Base-by-base conservation (phyloP, 1,284 basidiomycete species). In the Pterula multifida region DNA sequence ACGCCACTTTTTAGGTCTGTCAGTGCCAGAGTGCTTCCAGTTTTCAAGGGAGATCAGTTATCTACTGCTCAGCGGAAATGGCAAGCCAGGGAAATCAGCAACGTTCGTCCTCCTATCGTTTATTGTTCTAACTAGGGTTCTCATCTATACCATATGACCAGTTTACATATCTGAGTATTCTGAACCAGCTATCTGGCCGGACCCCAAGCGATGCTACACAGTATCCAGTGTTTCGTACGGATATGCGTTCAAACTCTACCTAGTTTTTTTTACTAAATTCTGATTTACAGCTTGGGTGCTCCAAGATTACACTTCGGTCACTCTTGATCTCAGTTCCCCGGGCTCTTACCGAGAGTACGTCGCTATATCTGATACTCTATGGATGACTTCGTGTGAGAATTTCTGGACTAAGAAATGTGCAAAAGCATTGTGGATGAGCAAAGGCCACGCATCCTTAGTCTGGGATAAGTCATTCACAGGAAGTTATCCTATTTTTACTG, bases 161-260 rank as follows among this genome's bases (percentile, higher is more conserved):
- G 90, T 92, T 90, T 65, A 85, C 87, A 0, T 93, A 93, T 62
- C 64, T 93, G 42, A 85, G 86, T 55, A 79, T 94, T 52, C 68
- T 94, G 48, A 94, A 94, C 56, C 90, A 94, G 62, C 76, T 89
- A 21, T 92, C 90, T 1, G 90, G 90, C 46, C 74, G 90, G n/a
- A 94, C 90, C 1, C 90, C 90, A 1, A 91, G 83, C 59, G 90
- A 98, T 67, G 88, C 94, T 3, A 96, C 93, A 0, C 91, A 96
- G 60, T 97, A 95, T 65, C 94, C 94, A 0, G 81, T 97, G 17
- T 95, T 97, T 58, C 93, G 90, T 89, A 58, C 54, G 81, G 69
- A 22, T 52, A 35, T 49, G 26, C n/a, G 11, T 47, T 19, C 9
- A 53, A n/a, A 36, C 13, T 2, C 9, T 21, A 32, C 55, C 39